These are phyloP conservation scores for Bruguiera hainesii DNA, from an alignment of 441 rosid genomes.

Conservation along the genomic window DNA sequence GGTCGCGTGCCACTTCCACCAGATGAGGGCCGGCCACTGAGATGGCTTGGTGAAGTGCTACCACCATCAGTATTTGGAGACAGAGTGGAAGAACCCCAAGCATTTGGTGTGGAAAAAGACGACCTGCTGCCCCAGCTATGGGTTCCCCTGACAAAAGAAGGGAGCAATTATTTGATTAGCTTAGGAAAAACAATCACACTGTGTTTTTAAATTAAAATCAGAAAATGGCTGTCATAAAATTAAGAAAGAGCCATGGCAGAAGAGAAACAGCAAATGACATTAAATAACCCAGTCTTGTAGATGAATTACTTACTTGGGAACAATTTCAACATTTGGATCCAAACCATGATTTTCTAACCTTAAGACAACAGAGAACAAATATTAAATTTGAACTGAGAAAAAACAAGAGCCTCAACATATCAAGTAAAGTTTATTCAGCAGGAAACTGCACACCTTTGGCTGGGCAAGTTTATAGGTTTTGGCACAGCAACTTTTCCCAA, in stretches of 20 bases:
- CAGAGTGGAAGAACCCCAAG: conserved; percentile 78
- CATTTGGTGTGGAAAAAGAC: conserved; percentile 64
- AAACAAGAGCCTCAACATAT: conserved; percentile 6
- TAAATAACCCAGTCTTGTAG: conserved; percentile 11
- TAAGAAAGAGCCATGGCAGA: not conserved
- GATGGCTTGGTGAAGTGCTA: conserved; percentile 73
- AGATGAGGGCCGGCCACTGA: conserved; percentile 91
- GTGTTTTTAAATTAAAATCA: not conserved
- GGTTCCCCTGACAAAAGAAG: conserved; percentile 63
- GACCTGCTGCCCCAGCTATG: conserved; percentile 94
- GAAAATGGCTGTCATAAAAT: too few relatives aligned
- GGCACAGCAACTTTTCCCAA: conserved; percentile 97
- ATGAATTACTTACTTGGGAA: conserved; percentile 83
- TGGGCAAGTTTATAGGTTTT: conserved; percentile 96
- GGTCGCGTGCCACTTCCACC: conserved; percentile 94
- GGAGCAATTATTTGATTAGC: conserved; percentile 16
- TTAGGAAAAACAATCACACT: conserved; percentile 7
- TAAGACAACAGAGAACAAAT: conserved; percentile 35
- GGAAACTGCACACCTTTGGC: conserved; percentile 71
- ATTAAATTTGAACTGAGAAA: conserved; percentile 7
- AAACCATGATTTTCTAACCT: conserved; percentile 97
- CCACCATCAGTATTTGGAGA: conserved; percentile 78
- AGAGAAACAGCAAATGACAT: not conserved
- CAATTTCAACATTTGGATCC: conserved; percentile 97
- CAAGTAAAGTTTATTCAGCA: conserved; percentile 10